A percentile compares a stretch with the other conserved stretches of the same genome.
Evolutionary conservation across 257 asterid species (phyloP).

Genomic region (Salvia hispanica): DNA sequence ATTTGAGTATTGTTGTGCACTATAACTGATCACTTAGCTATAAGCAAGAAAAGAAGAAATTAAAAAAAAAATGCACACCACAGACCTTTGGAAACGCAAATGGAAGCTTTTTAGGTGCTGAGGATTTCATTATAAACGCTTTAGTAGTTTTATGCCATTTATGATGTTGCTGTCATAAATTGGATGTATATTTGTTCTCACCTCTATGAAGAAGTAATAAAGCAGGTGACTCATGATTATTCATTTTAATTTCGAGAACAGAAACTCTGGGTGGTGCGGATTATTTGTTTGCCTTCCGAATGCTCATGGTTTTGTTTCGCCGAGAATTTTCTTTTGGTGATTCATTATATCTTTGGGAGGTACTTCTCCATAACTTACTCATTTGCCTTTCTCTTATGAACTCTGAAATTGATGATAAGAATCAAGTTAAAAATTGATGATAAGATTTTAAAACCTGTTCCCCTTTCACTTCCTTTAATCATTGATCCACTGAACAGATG

Average conservation of each 20-base stretch:
- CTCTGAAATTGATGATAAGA: neutral
- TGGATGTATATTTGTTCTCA: slow-evolving; percentile 1
- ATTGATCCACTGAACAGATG: slow-evolving; percentile 55
- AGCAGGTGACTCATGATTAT: neutral
- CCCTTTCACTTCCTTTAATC: slow-evolving; percentile 24
- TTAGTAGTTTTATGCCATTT: neutral
- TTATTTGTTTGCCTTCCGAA: slow-evolving; percentile 91
- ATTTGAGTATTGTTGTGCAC: slow-evolving; percentile 6
- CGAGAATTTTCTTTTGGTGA: slow-evolving; percentile 96
- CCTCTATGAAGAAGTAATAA: slow-evolving; percentile 30
- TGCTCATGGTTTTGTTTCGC: slow-evolving; percentile 99
- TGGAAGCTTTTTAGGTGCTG: slow-evolving; percentile 13
- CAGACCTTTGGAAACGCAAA: neutral
- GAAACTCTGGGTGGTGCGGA: slow-evolving; percentile 95
- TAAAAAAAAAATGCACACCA: neutral
- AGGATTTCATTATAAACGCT: slow-evolving; percentile 6
- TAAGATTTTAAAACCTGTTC: neutral
- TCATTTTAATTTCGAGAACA: slow-evolving; percentile 44
- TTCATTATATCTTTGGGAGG: slow-evolving; percentile 98
- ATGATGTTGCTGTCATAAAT: neutral
- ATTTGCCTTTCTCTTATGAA: slow-evolving; percentile 7
- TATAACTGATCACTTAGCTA: neutral
- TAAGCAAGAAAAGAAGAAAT: neutral
- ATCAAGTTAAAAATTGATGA: neutral
- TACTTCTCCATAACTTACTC: slow-evolving; percentile 34